Conservation (phyloP, 805 yeast genomes). For the Metschnikowia baotianmanensis region DNA sequence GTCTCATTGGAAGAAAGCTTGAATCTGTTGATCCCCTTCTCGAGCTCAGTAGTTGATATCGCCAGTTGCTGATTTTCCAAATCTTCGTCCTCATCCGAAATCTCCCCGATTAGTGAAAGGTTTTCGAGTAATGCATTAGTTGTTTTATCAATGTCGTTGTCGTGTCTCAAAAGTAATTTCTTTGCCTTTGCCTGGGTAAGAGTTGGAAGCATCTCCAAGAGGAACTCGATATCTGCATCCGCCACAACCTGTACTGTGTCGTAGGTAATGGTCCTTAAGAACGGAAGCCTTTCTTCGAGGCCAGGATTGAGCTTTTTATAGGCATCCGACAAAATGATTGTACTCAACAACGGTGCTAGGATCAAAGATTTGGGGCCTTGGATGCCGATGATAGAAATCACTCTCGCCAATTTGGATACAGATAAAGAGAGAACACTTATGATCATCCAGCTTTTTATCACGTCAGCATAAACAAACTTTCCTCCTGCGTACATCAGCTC, state of each 20-base stretch:
- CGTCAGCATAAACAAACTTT: constrained; percentile 46
- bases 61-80: not conserved
- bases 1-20: constrained; percentile 25
- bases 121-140: constrained; percentile 63
- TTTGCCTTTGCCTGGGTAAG: constrained; percentile 46
- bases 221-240: constrained; percentile 37
- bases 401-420: constrained; percentile 38
- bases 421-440: constrained; percentile 52
- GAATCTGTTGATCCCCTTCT: constrained; percentile 16
- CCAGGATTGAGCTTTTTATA: constrained; percentile 51
- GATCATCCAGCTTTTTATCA: constrained; percentile 48
- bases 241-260: constrained; percentile 16
- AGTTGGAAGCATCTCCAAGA: constrained; percentile 67
- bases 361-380: constrained; percentile 41
- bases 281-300: constrained; percentile 49
- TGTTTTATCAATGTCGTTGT: constrained; percentile 53
- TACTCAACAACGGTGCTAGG: constrained; percentile 53
- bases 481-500: constrained; percentile 62
- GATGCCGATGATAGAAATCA: constrained; percentile 43
- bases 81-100: constrained; percentile 17
- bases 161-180: constrained; percentile 47
- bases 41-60: constrained; percentile 12
- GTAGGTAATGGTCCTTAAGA: constrained; percentile 29
- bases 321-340: constrained; percentile 48
- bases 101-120: constrained; percentile 42